These are phyloP conservation scores for Phytophthora macrochlamydospora DNA, from an alignment of 352 stramenopile genomes.

Conservation along the genomic window DNA sequence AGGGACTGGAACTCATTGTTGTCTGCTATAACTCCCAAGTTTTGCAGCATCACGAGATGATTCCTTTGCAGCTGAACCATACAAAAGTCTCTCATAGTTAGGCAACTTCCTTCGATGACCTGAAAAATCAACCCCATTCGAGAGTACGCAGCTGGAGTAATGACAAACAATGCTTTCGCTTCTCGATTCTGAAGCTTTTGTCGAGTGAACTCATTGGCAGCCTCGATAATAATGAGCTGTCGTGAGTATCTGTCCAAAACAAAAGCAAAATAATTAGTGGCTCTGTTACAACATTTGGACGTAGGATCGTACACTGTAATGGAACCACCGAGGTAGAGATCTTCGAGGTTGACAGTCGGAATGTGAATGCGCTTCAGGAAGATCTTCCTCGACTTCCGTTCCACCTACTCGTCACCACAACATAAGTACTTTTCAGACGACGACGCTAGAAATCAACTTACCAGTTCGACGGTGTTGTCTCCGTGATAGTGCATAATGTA, in stretches of 20 bases:
- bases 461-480: conserved; percentile 76
- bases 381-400: conserved; percentile 55
- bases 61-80: conserved; percentile 55
- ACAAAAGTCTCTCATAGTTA: conserved; percentile 43
- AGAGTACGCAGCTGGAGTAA: conserved; percentile 52
- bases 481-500: conserved; percentile 80
- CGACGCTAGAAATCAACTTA: conserved; percentile 18
- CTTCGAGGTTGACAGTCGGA: conserved; percentile 59
- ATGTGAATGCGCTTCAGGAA: conserved; percentile 87
- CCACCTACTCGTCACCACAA: conserved; percentile 38
- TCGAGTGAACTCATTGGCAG: conserved; percentile 72
- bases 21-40: conserved; percentile 11
- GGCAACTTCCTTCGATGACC: conserved; percentile 43
- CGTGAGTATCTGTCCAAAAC: conserved; percentile 60
- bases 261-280: background rate
- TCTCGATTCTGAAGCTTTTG: conserved; percentile 37
- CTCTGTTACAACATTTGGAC: background rate
- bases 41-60: conserved; percentile 36
- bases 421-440: no score
- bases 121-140: conserved; percentile 55
- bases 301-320: conserved; percentile 59
- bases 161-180: conserved; percentile 50
- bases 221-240: conserved; percentile 68
- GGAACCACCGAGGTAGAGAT: conserved; percentile 73
- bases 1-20: conserved; percentile 28